Conservation (phyloP, 495 filamentous ascomycete genomes). For the Penicillium chermesinum region DNA sequence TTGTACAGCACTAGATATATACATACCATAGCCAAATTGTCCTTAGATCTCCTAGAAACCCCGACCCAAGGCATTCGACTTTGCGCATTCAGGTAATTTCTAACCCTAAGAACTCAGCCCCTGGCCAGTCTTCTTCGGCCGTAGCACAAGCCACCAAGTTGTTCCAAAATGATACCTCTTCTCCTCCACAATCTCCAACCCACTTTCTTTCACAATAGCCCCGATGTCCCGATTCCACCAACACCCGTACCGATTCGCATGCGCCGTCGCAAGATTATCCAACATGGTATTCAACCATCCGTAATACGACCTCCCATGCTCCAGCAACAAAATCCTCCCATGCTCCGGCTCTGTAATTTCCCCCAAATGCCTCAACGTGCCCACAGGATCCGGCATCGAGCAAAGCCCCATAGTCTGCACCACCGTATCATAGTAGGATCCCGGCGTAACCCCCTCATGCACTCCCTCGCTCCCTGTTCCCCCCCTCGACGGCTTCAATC, state of each 20-base stretch:
- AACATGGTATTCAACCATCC: conserved; percentile 72
- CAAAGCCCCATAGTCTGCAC: conserved; percentile 93
- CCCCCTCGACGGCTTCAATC: background rate
- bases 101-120: background rate
- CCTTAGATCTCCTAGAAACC: too few relatives aligned
- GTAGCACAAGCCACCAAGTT: conserved; percentile 61
- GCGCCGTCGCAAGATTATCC: conserved; percentile 68
- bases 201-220: conserved; percentile 69
- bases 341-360: conserved; percentile 38
- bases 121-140: conserved; percentile 28
- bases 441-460: too few relatives aligned
- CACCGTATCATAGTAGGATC: conserved; percentile 67
- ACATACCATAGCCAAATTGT: too few relatives aligned
- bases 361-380: conserved; percentile 52
- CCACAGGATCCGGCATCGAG: conserved; percentile 70
- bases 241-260: conserved; percentile 84
- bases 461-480: background rate
- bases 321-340: conserved; percentile 78
- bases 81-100: too few relatives aligned
- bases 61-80: too few relatives aligned
- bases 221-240: conserved; percentile 97
- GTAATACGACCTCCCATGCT: conserved; percentile 81
- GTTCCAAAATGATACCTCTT: conserved; percentile 73
- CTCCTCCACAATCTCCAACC: conserved; percentile 71
- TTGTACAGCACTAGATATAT: background rate